These are phyloP conservation scores for Zelopaecilomyces penicillatus DNA, from an alignment of 2,329 filamentous ascomycete genomes.

Conservation along the genomic window DNA sequence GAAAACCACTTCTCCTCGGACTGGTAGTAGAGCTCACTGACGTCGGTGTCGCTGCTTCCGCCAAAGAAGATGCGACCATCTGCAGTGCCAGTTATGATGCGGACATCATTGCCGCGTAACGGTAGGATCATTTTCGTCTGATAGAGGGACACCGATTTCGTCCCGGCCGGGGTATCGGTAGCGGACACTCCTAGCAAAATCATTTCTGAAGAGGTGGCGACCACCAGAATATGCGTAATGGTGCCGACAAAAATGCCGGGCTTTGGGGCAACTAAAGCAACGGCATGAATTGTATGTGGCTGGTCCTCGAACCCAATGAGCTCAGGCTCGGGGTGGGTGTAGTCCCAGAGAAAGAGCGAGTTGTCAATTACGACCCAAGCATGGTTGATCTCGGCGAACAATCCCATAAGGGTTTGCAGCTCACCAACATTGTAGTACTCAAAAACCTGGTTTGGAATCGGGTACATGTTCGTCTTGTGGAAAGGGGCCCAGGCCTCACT, in stretches of 20 bases:
- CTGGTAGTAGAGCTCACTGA: conserved; percentile 92
- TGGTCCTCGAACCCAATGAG: conserved; percentile 89
- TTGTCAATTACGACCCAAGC: conserved; percentile 96
- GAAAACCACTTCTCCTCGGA: conserved; percentile 97
- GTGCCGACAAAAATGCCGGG: conserved; percentile 77
- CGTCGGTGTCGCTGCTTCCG: conserved; percentile 70
- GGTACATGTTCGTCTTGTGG: conserved; percentile 76
- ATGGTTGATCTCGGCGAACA: conserved; percentile 91
- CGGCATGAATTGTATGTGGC: conserved; percentile 78
- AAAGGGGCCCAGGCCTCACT: conserved; percentile 78
- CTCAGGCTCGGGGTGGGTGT: conserved; percentile 84
- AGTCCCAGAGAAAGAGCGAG: conserved; percentile 95
- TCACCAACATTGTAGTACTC: conserved; percentile 85
- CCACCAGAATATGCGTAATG: conserved; percentile 81
- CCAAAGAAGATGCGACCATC: conserved; percentile 92
- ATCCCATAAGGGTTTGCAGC: conserved; percentile 84
- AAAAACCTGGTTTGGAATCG: conserved; percentile 85
- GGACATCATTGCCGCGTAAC: conserved; percentile 67
- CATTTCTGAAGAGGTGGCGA: conserved; percentile 80
- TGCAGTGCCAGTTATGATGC: conserved; percentile 70
- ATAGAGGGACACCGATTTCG: conserved; percentile 69
- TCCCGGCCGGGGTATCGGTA: conserved; percentile 56
- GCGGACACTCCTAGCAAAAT: conserved; percentile 78
- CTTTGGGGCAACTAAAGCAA: conserved; percentile 79
- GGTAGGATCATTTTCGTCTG: conserved; percentile 79